Percentiles rank a stretch among this genome's conserved stretches.
Evolutionary conservation across 805 yeast species (phyloP).

Genomic region (Metschnikowia aberdeeniae): DNA sequence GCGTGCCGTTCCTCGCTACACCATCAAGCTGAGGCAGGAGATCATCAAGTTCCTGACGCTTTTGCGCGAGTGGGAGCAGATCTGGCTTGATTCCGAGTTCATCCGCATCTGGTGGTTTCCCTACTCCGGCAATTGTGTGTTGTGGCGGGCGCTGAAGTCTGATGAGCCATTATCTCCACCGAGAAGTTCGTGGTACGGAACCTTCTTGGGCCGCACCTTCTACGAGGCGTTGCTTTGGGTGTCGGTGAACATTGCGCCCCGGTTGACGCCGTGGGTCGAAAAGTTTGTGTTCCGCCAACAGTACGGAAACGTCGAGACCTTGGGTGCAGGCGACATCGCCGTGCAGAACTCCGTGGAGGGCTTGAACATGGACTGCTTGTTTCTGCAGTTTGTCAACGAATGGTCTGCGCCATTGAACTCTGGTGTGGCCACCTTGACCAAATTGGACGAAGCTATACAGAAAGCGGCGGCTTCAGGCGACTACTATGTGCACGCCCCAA

Average conservation of each 20-base stretch:
- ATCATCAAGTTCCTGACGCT: conserved; percentile 74
- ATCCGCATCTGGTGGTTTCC: conserved; percentile 98
- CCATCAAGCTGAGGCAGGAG: conserved; percentile 76
- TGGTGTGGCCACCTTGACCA: conserved; percentile 66
- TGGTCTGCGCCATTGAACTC: conserved; percentile 90
- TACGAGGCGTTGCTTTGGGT: conserved; percentile 79
- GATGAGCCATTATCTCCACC: conserved; percentile 59
- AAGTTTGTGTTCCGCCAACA: conserved; percentile 80
- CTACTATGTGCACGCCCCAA: conserved; percentile 89
- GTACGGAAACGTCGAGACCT: conserved; percentile 70
- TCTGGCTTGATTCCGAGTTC: conserved; percentile 89
- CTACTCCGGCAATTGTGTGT: conserved; percentile 74
- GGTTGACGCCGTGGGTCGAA: conserved; percentile 81
- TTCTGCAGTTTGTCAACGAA: conserved; percentile 90
- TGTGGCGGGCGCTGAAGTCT: conserved; percentile 88
- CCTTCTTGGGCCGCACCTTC: conserved; percentile 68
- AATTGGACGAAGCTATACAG: conserved; percentile 58
- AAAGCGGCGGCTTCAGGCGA: conserved; percentile 57
- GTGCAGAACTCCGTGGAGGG: conserved; percentile 83
- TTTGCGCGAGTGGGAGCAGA: conserved; percentile 63
- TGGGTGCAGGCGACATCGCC: conserved; percentile 56
- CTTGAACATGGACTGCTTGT: conserved; percentile 91
- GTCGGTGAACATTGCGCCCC: conserved; percentile 67
- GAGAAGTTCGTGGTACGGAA: conserved; percentile 81
- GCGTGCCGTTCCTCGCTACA: conserved; percentile 79